Conservation (phyloP, 1,139 yeast species). For the Hanseniaspora gamundiae region DNA sequence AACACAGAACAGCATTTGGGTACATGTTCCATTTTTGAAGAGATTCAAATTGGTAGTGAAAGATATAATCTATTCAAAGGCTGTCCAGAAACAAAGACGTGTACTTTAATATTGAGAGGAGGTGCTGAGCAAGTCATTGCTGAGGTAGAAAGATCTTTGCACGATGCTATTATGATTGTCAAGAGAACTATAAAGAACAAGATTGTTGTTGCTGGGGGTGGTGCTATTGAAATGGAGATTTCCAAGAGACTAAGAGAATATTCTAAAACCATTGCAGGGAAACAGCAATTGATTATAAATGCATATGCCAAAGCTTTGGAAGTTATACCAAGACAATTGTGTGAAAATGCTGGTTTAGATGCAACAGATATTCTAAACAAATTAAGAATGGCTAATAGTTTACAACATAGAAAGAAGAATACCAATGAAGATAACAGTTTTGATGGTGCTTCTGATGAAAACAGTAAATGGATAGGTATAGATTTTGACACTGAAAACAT, state of each 20-base stretch:
- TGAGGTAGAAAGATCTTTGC: conserved; percentile 93
- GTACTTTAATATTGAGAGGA: conserved; percentile 88
- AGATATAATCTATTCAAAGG: conserved; percentile 89
- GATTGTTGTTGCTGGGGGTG: conserved; percentile 94
- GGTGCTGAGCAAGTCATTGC: conserved; percentile 98
- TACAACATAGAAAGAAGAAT: neutral
- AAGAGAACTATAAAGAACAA: conserved; percentile 86
- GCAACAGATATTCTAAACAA: conserved; percentile 85
- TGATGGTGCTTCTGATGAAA: neutral
- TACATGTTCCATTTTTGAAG: conserved; percentile 77
- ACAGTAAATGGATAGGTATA: conserved; percentile 63
- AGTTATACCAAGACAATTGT: conserved; percentile 90
- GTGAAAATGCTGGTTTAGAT: conserved; percentile 97
- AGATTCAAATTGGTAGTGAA: conserved; percentile 89
- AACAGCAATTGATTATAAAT: conserved; percentile 81
- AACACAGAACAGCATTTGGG: conserved; percentile 58
- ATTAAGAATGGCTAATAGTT: conserved; percentile 82
- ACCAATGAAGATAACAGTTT: too few relatives aligned
- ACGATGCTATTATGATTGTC: conserved; percentile 97
- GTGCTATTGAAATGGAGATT: conserved; percentile 96
- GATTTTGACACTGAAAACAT: conserved; percentile 78
- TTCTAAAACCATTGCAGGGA: conserved; percentile 83
- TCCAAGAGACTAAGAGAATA: conserved; percentile 80
- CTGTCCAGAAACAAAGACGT: conserved; percentile 84
- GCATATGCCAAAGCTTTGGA: conserved; percentile 94